Conservation (phyloP, 352 stramenopile species). For the Phytophthora constricta region DNA sequence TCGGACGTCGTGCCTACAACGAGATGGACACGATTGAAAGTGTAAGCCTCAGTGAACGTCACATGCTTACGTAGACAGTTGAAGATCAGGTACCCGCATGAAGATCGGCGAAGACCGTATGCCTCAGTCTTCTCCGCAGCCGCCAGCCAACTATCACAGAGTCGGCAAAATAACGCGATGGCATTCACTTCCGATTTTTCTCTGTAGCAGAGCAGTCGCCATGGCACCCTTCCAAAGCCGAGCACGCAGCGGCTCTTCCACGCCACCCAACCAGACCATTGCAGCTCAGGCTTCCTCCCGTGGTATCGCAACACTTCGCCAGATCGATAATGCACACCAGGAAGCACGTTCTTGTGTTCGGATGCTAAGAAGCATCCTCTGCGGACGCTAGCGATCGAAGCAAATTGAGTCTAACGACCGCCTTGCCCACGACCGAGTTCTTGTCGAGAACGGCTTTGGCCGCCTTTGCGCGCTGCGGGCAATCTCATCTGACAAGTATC, state of each 20-base stretch:
- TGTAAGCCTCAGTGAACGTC: not conserved
- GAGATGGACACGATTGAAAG: not conserved
- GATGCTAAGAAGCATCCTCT: not conserved
- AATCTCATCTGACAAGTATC: conserved; percentile 22
- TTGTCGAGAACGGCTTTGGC: conserved; percentile 33
- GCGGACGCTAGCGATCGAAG: conserved; percentile 3
- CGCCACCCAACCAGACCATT: not conserved
- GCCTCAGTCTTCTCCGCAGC: not conserved
- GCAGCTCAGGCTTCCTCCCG: not conserved
- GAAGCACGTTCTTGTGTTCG: not conserved
- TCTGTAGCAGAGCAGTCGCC: not conserved
- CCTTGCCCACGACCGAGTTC: conserved; percentile 29
- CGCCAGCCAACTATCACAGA: not conserved
- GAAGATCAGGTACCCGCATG: not conserved
- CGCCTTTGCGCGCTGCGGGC: conserved; percentile 21
- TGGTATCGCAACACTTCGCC: not conserved
- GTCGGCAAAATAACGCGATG: not conserved
- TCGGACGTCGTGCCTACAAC: not conserved
- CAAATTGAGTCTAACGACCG: conserved; percentile 20
- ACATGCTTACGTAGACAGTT: not conserved
- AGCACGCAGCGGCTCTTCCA: not conserved
- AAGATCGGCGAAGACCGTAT: not conserved
- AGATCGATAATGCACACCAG: not conserved
- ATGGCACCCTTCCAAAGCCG: not conserved
- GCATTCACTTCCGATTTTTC: not conserved